These are phyloP conservation scores for Orbilia ellipsospora DNA, from an alignment of 2,329 filamentous ascomycete genomes.

Conservation along the genomic window DNA sequence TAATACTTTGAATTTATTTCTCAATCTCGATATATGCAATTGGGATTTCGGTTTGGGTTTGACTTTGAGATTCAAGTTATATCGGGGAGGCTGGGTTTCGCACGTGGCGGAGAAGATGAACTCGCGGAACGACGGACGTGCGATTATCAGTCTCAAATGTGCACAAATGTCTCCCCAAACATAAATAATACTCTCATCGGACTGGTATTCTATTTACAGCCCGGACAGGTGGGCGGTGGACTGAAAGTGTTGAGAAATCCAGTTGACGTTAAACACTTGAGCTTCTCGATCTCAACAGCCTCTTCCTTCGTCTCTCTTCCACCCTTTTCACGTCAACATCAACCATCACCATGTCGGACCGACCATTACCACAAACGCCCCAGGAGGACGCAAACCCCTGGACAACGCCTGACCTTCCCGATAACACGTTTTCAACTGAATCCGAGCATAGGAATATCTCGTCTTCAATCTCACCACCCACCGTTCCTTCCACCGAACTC, in stretches of 20 bases:
- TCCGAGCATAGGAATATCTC: not conserved
- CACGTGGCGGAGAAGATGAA: not conserved
- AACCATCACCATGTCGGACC: conserved; percentile 1
- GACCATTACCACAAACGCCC: not conserved
- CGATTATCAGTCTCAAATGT: conserved; percentile 37
- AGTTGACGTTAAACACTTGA: too few relatives aligned
- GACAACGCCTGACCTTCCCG: not conserved
- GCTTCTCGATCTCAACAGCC: too few relatives aligned
- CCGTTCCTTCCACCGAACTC: not conserved
- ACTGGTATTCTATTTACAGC: not conserved
- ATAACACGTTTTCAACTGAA: too few relatives aligned
- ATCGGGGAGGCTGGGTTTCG: not conserved
- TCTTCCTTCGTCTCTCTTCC: not conserved
- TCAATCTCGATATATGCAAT: not conserved
- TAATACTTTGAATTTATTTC: not conserved
- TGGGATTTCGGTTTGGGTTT: not conserved
- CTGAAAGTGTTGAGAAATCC: too few relatives aligned
- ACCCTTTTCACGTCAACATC: not conserved
- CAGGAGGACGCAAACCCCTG: conserved; percentile 1
- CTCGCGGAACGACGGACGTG: not conserved
- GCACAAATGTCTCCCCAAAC: conserved; percentile 10
- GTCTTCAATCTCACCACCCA: not conserved
- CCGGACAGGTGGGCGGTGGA: too few relatives aligned
- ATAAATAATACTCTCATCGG: not conserved
- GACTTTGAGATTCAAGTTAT: not conserved